Evolutionary conservation across 1,139 yeast genomes (phyloP).

Genomic region (Debaryomyces psychrophilus): DNA sequence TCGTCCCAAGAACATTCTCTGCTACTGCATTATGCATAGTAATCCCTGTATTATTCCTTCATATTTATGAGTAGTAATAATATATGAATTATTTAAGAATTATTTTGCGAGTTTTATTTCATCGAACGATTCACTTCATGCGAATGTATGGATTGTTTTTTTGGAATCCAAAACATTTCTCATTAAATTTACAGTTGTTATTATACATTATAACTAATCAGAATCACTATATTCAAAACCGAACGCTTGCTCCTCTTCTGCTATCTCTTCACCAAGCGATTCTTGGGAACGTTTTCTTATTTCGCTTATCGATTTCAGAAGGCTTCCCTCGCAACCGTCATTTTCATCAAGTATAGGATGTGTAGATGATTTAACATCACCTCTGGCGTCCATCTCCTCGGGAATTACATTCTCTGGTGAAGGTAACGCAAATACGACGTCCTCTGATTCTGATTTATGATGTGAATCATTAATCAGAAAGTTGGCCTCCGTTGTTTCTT

Average conservation of each 20-base stretch:
- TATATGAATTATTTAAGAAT: no score
- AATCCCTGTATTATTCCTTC: slow-evolving; percentile 10
- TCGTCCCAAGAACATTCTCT: slow-evolving; percentile 80
- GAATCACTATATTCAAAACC: slow-evolving; percentile 20
- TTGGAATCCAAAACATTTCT: neutral
- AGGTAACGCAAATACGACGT: neutral
- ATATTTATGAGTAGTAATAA: no score
- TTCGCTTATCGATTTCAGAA: neutral
- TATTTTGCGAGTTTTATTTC: no score
- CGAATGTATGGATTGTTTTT: no score
- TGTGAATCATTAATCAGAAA: neutral
- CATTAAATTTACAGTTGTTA: neutral
- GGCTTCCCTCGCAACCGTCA: neutral
- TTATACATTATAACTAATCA: slow-evolving; percentile 9
- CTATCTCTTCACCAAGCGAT: neutral
- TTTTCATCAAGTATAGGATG: neutral
- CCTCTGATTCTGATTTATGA: no score
- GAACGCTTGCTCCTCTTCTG: slow-evolving; percentile 14
- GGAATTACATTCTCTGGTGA: neutral
- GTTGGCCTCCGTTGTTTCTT: neutral
- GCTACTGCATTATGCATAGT: slow-evolving; percentile 43
- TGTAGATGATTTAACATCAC: neutral
- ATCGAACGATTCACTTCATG: no score
- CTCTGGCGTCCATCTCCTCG: neutral
- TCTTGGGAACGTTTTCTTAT: neutral